Evolutionary conservation across 2,329 filamentous ascomycete genomes (phyloP), one percentile per base, ranked within the genome.

Genomic region (Exophiala dermatitidis): DNA sequence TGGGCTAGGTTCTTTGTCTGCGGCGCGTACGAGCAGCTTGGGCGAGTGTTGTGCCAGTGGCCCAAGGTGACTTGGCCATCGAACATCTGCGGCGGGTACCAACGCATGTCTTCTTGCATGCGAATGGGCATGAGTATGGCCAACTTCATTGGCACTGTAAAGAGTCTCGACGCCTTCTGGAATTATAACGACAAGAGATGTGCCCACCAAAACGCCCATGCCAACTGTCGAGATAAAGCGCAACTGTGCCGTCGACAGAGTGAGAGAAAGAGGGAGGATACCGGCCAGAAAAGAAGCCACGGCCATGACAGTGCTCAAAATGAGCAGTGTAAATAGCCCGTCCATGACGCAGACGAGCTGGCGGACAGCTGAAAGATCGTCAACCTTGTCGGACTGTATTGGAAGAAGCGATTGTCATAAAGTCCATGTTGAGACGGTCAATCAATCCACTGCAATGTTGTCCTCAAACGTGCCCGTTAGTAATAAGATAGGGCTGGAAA

Each of bases 161-260:
- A 96, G 79, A 2, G 93, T 91, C 67, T 96, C 90, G 55, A 97
- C 85, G 36, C 93, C 93, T 70, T 98, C 93, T 0, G 93, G 93
- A 64, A 98, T 95, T 66, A 98, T 97, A 32, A 98, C 90, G 60
- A 97, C 91, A 60, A 98, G 79, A 1, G 91, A 91, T 30, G 93
- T 97, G 34, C 93, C 93, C 10, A 98, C 90, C 5, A 98, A 77
- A 48, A 98, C 86, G 42, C 93, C 93, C 69, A 95, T 89, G 49
- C 93, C 93, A 67, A 97, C 81, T 53, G 90, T 90, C 26, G 91
- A 94, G 67, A 97, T 87, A 46, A 95, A 75, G 66, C 91, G 85
- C 53, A 97, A 75, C 69, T 95, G 89, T 41, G 89, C 88, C 56
- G 86, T 83, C 31, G 90, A 91, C 29, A 98, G 79, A 53, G 85